Percentiles rank a stretch among this genome's conserved stretches.
Evolutionary conservation across 176 grass and related monocot genomes (phyloP).

Genomic region (Oryza australiensis): DNA sequence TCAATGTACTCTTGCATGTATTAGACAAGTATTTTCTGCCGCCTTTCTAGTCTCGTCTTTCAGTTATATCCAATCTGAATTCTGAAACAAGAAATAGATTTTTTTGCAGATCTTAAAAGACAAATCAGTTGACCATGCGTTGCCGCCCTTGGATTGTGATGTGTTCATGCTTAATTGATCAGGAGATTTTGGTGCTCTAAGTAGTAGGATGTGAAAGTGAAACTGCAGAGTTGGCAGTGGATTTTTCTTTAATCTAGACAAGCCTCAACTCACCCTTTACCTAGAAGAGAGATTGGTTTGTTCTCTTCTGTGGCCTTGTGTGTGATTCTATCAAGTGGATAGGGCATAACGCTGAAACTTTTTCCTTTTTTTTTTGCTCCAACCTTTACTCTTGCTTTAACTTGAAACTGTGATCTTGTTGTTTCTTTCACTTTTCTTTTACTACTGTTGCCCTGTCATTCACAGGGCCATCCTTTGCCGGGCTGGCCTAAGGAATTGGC

Average conservation of each 20-base stretch:
- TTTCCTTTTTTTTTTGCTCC: neutral
- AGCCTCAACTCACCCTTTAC: neutral
- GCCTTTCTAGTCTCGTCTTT: slow-evolving; percentile 21
- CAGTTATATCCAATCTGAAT: neutral
- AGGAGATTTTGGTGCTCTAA: neutral
- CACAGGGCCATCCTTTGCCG: neutral
- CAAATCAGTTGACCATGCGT: slow-evolving; percentile 15
- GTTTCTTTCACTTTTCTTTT: neutral
- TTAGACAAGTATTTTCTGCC: neutral
- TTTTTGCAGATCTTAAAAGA: neutral
- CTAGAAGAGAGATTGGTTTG: neutral
- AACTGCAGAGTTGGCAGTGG: neutral
- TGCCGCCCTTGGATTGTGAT: slow-evolving; percentile 19
- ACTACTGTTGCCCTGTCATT: neutral
- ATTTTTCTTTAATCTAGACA: neutral
- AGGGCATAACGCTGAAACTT: neutral
- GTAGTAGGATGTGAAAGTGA: slow-evolving; percentile 8
- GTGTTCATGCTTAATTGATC: neutral
- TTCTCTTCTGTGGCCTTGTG: neutral
- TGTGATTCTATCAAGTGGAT: neutral
- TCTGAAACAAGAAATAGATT: slow-evolving; percentile 32
- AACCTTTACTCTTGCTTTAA: neutral
- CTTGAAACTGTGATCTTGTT: neutral
- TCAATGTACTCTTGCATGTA: neutral
- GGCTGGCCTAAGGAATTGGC: too few relatives aligned